Percentiles rank a stretch among this genome's conserved stretches.
Conservation (phyloP, 768 basidiomycete species). For the Jaapia argillacea region DNA sequence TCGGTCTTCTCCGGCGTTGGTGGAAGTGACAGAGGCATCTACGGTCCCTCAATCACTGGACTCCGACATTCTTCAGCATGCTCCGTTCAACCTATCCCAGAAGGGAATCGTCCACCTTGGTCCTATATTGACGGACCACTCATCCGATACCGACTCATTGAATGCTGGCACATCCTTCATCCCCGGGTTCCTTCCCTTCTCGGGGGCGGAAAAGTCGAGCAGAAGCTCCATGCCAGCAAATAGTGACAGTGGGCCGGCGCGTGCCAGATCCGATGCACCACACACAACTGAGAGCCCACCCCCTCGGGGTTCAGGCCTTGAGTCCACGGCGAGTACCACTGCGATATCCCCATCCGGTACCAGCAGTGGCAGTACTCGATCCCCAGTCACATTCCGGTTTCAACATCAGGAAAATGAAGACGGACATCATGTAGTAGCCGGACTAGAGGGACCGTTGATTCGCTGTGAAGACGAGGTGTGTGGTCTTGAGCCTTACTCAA, state of each 20-base stretch:
- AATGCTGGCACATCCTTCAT: not conserved
- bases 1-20: not conserved
- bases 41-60: too few species aligned
- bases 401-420: slow-evolving; percentile 52
- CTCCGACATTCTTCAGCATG: not conserved
- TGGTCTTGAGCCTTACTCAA: not conserved
- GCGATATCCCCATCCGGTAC: not conserved
- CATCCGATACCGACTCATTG: not conserved
- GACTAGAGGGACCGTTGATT: slow-evolving; percentile 53
- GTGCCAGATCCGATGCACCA: not conserved
- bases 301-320: not conserved
- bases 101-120: not conserved
- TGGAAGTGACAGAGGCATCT: not conserved
- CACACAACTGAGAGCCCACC: too few species aligned
- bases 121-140: not conserved
- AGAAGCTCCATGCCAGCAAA: not conserved
- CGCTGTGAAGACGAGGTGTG: slow-evolving; percentile 67
- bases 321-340: not conserved
- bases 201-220: not conserved
- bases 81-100: not conserved
- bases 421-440: slow-evolving; percentile 62
- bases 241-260: too few species aligned
- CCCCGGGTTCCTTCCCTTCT: not conserved
- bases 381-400: slow-evolving; percentile 55
- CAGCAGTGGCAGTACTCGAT: slow-evolving; percentile 21